Evolutionary conservation across 1,284 basidiomycete genomes (phyloP).

Genomic region (Ceratobasidium sp.): DNA sequence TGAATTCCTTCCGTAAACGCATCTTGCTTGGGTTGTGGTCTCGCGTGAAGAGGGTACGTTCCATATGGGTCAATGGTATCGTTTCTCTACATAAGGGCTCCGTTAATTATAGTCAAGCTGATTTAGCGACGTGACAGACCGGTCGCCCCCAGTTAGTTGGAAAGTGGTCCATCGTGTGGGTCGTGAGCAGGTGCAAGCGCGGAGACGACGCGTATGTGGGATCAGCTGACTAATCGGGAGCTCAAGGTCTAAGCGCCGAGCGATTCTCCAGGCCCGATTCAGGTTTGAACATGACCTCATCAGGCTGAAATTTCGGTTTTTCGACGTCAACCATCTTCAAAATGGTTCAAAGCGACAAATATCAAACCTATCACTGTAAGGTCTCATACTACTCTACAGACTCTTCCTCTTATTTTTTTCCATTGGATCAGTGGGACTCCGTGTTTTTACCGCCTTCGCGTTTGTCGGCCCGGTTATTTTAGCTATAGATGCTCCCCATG

Average conservation of each 20-base stretch:
- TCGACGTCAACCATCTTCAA: conserved; percentile 2
- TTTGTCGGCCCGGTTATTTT: conserved; percentile 54
- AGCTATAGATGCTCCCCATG: conserved; percentile 78
- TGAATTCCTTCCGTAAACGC: conserved; percentile 75
- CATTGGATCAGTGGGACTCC: background rate
- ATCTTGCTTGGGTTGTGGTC: conserved; percentile 67
- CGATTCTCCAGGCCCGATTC: background rate
- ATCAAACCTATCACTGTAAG: conserved; percentile 37
- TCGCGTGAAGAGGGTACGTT: conserved; percentile 77
- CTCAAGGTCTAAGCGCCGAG: background rate
- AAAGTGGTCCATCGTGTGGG: conserved; percentile 77
- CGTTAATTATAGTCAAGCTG: background rate
- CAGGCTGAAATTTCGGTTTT: background rate
- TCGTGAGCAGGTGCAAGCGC: conserved; percentile 34
- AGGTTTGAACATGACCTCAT: conserved; percentile 1
- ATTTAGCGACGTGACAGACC: conserved; percentile 61
- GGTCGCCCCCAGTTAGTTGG: conserved; percentile 84
- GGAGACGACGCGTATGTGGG: conserved; percentile 44
- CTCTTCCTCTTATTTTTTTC: background rate
- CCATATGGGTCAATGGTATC: conserved; percentile 78
- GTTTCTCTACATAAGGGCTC: conserved; percentile 67
- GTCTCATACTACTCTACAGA: no score
- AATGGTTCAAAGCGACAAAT: conserved; percentile 9
- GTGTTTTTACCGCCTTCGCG: conserved; percentile 13
- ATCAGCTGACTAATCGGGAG: conserved; percentile 18